Evolutionary conservation across 2,329 filamentous ascomycete genomes (phyloP), one percentile per base, ranked within the genome.

Genomic region (Diaporthe ilicicola): DNA sequence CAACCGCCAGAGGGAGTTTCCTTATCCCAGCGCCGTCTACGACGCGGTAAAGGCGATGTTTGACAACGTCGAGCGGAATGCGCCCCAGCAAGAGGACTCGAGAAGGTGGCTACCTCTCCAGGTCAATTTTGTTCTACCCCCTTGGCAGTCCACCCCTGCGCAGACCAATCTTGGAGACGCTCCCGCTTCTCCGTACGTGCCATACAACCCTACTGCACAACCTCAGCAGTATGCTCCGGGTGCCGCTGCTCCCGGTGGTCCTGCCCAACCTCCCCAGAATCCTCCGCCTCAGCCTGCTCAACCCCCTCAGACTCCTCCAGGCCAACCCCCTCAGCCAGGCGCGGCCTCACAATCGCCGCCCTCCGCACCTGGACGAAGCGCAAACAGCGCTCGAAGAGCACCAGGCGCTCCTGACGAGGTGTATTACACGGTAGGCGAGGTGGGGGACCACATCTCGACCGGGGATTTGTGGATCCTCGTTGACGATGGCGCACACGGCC

Each of bases 351-450:
- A n/a, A n/a, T n/a, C n/a, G n/a, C n/a, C n/a, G n/a, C n/a, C n/a
- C n/a, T n/a, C n/a, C n/a, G n/a, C 22, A 42, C 54, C n/a, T 29
- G 17, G 39, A 34, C 9, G 39, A 17, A 37, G 2, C 39, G 39
- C 56, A 17, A 24, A 13, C 39, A 46, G 27, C 6, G 39, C 39
- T 15, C 27, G 42, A 22, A 29, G 56, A 42, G 56, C 39, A 24
- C 22, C 39, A 4, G 2, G 4, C 7, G 27, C 24, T 22, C 6
- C 15, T 48, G 42, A 62, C 13, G 42, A 34, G n/a, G 39, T 19
- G 3, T 69, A 61, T 24, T 51, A 61, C 34, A 59, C 51, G 8
- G 44, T 51, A 2, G 66, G 53, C 42, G 53, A 69, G 46, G 66
- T 51, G 8, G 66, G 39, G 4, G 32, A 69, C 29, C 54, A 61